These are phyloP conservation scores for Hypoxylon sp. DNA, from an alignment of 2,329 filamentous ascomycete species.

Conservation along the genomic window DNA sequence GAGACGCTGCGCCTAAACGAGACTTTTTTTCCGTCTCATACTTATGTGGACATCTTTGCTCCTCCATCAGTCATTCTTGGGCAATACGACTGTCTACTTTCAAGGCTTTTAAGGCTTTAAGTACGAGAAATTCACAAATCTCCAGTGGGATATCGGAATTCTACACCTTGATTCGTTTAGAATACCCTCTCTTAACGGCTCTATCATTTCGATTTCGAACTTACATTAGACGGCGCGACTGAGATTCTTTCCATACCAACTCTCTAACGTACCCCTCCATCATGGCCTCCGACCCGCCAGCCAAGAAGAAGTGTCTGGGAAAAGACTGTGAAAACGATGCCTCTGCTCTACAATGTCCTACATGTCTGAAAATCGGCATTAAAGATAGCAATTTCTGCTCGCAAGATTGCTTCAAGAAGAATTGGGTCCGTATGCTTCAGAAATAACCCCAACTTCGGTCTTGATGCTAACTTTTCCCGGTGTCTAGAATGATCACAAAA, in stretches of 20 bases:
- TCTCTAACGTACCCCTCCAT: conserved; percentile 25
- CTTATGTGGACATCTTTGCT: too few relatives aligned
- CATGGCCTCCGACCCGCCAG: conserved; percentile 65
- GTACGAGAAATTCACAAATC: too few relatives aligned
- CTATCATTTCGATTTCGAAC: neutral
- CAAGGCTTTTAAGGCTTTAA: too few relatives aligned
- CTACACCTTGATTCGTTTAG: neutral
- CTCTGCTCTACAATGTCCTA: conserved; percentile 90
- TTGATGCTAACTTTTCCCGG: conserved; percentile 27
- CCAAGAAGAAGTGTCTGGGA: conserved; percentile 82
- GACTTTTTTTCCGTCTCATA: too few relatives aligned
- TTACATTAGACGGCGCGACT: conserved; percentile 3
- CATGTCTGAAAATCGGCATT: conserved; percentile 88
- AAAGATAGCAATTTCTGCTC: conserved; percentile 97
- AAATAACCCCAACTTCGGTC: conserved; percentile 6
- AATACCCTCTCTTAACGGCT: neutral
- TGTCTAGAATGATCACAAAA: conserved; percentile 83
- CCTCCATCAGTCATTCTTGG: too few relatives aligned
- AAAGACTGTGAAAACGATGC: conserved; percentile 90
- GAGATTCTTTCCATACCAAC: conserved; percentile 9
- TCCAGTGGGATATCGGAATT: conserved; percentile 1
- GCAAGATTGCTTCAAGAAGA: conserved; percentile 98
- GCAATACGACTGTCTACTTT: too few relatives aligned
- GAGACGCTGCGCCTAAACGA: too few relatives aligned
- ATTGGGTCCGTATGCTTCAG: conserved; percentile 79